Evolutionary conservation across 495 filamentous ascomycete genomes (phyloP).

Genomic region (Polyplosphaeria fusca): DNA sequence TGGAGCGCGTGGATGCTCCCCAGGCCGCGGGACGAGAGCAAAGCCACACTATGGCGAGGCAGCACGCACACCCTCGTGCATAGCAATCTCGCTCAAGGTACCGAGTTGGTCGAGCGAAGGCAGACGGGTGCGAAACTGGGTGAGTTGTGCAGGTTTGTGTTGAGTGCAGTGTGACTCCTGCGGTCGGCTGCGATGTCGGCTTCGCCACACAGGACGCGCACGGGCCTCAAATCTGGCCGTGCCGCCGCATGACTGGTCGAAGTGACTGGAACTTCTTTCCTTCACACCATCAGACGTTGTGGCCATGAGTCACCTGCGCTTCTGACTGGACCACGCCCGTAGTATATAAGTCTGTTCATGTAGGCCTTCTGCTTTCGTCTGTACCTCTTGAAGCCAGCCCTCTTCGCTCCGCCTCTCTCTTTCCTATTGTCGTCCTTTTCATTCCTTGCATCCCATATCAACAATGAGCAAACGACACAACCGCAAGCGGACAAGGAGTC

Average conservation of each 20-base stretch:
- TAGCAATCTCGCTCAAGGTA: background rate
- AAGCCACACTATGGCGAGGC: conserved; percentile 15
- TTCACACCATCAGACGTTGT: conserved; percentile 19
- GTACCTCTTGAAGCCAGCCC: background rate
- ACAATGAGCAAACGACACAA: conserved; percentile 42
- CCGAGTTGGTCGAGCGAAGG: conserved; percentile 6
- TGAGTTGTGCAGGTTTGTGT: conserved; percentile 9
- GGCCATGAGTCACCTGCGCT: conserved; percentile 27
- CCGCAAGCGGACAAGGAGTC: conserved; percentile 38
- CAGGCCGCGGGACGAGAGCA: background rate
- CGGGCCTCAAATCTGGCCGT: conserved; percentile 17
- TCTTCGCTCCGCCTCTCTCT: conserved; percentile 14
- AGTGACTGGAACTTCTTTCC: background rate
- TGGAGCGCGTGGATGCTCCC: background rate
- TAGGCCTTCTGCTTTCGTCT: conserved; percentile 1
- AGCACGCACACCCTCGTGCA: conserved; percentile 7
- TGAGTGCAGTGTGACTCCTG: conserved; percentile 13
- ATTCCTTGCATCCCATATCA: background rate
- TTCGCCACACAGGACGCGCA: conserved; percentile 20
- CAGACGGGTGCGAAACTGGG: conserved; percentile 10
- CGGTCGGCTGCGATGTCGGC: conserved; percentile 15
- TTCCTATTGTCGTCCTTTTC: background rate
- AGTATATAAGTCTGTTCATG: conserved; percentile 26
- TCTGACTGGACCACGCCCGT: conserved; percentile 14
- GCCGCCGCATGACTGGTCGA: conserved; percentile 17